These are phyloP conservation scores for Phanerochaete sordida DNA, from an alignment of 768 basidiomycete genomes.

Conservation along the genomic window DNA sequence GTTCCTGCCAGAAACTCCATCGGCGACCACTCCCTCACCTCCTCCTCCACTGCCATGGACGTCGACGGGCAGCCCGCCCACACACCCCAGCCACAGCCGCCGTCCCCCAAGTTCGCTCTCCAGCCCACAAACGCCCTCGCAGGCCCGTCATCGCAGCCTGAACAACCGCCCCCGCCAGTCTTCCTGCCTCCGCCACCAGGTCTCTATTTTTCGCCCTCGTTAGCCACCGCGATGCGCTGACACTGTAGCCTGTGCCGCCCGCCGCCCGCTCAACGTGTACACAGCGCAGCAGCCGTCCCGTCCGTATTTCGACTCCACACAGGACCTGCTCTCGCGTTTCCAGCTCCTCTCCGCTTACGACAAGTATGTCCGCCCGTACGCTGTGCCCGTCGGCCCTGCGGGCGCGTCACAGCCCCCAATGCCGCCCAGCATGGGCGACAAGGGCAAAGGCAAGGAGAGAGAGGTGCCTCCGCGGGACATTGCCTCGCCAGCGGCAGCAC, in stretches of 20 bases:
- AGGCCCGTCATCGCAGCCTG: slow-evolving; percentile 49
- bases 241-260: slow-evolving; percentile 12
- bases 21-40: slow-evolving; percentile 10
- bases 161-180: slow-evolving; percentile 34
- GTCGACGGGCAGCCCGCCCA: slow-evolving; percentile 20
- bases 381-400: slow-evolving; percentile 30
- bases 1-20: slow-evolving; percentile 8
- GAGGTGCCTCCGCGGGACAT: slow-evolving; percentile 16
- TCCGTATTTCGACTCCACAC: slow-evolving; percentile 62
- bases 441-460: slow-evolving; percentile 28
- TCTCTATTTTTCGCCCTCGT: slow-evolving; percentile 11
- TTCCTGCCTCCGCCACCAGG: slow-evolving; percentile 30
- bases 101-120: slow-evolving; percentile 10
- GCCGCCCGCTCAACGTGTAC: slow-evolving; percentile 26
- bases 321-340: slow-evolving; percentile 75
- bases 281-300: slow-evolving; percentile 35
- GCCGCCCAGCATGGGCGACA: slow-evolving; percentile 20
- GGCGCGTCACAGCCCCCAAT: slow-evolving; percentile 19
- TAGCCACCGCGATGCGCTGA: not conserved
- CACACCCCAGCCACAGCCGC: not conserved
- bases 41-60: slow-evolving; percentile 22
- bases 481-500: slow-evolving; percentile 20
- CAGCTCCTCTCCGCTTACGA: slow-evolving; percentile 72
- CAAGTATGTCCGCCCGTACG: slow-evolving; percentile 67
- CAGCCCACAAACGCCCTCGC: slow-evolving; percentile 49